Evolutionary conservation across 192 early-diverging fungal genomes (phyloP).

Genomic region (Helicostylum pulchrum): DNA sequence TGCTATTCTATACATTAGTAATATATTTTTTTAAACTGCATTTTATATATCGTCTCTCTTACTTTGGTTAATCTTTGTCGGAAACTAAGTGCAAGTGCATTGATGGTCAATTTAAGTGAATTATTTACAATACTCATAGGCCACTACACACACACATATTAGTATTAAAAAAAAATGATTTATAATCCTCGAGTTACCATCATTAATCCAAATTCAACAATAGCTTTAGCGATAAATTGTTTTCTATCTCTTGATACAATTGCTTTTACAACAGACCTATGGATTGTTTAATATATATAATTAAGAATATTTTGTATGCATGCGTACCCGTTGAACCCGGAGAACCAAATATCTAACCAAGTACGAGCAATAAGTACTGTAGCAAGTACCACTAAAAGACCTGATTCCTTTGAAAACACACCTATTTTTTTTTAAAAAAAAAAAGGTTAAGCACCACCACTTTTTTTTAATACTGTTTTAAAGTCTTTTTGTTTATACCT

Average conservation of each 20-base stretch:
- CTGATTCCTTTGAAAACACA: slow-evolving; percentile 47
- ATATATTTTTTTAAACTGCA: neutral
- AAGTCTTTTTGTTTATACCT: slow-evolving; percentile 27
- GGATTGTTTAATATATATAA: slow-evolving; percentile 19
- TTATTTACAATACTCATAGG: slow-evolving; percentile 64
- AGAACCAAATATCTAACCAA: slow-evolving; percentile 60
- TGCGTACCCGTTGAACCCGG: slow-evolving; percentile 50
- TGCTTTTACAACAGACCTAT: slow-evolving; percentile 72
- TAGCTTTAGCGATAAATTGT: slow-evolving; percentile 56
- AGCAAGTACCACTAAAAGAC: slow-evolving; percentile 43
- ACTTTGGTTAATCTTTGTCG: slow-evolving; percentile 55
- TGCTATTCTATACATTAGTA: slow-evolving; percentile 30
- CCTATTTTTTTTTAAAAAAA: slow-evolving; percentile 33
- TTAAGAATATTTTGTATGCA: neutral
- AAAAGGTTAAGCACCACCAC: neutral
- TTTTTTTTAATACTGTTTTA: neutral
- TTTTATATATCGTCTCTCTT: neutral
- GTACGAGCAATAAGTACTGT: slow-evolving; percentile 57
- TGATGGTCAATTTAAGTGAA: slow-evolving; percentile 57
- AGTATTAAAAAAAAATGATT: neutral
- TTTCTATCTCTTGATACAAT: slow-evolving; percentile 65
- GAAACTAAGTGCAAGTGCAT: slow-evolving; percentile 55
- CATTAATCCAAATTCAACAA: slow-evolving; percentile 66
- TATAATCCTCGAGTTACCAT: slow-evolving; percentile 49
- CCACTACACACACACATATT: slow-evolving; percentile 35